phyloP scores from a whole-genome alignment of 768 basidiomycete species.

The Harrya chromipes region DNA sequence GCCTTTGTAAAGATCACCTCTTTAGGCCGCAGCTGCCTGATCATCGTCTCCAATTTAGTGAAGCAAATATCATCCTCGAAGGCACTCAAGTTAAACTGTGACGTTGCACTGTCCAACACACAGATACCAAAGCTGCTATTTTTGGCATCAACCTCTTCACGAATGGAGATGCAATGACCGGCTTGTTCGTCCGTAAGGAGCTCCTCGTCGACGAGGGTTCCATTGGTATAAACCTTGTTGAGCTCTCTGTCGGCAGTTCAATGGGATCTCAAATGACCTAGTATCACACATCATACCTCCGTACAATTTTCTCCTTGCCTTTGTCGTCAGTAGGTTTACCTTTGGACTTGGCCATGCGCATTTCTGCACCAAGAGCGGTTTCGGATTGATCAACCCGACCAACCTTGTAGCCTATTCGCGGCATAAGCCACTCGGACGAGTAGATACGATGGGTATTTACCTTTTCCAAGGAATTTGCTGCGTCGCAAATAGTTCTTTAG shows the following conservation, averaged over 20 bases:
- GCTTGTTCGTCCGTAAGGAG: conserved; percentile 91
- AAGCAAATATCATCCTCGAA: conserved; percentile 93
- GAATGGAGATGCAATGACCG: conserved; percentile 90
- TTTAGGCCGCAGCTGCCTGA: conserved; percentile 88
- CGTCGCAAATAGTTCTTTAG: conserved; percentile 1
- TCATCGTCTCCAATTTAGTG: conserved; percentile 89
- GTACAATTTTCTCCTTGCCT: conserved; percentile 82
- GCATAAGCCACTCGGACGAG: neutral
- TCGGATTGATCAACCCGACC: conserved; percentile 97
- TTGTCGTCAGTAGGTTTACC: conserved; percentile 47
- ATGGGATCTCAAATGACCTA: neutral
- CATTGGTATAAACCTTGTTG: conserved; percentile 94
- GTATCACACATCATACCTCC: conserved; percentile 46
- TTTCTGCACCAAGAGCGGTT: conserved; percentile 95
- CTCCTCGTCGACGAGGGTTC: conserved; percentile 89
- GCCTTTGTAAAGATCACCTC: conserved; percentile 92
- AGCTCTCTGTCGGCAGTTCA: conserved; percentile 57
- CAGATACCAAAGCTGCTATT: conserved; percentile 80
- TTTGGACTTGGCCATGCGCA: conserved; percentile 75
- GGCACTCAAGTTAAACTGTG: conserved; percentile 85
- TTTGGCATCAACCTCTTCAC: conserved; percentile 44
- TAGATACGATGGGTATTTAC: conserved; percentile 1
- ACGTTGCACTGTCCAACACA: conserved; percentile 91
- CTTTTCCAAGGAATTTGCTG: conserved; percentile 80
- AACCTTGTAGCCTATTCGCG: conserved; percentile 74